A percentile compares a stretch with the other conserved stretches of the same genome.
phyloP scores from a whole-genome alignment of 805 yeast species.

The Saccharomycopsis vini region DNA sequence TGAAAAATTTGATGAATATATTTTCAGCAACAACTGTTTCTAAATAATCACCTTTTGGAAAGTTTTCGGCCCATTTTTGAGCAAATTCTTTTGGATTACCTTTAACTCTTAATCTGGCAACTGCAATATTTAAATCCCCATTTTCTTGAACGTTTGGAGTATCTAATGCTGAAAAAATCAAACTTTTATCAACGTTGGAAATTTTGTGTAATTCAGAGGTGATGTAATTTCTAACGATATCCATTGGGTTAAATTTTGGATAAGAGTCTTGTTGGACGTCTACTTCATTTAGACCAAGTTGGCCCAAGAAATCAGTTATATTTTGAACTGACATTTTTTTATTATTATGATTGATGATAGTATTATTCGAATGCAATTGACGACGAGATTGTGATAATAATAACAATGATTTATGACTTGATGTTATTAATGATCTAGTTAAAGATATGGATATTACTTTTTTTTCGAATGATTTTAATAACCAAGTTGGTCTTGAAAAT shows the following conservation, averaged over 20 bases:
- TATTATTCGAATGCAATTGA: too few species aligned
- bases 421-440: too few species aligned
- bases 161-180: constrained; percentile 81
- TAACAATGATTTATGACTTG: too few species aligned
- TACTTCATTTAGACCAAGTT: constrained; percentile 29
- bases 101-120: constrained; percentile 83
- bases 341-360: too few species aligned
- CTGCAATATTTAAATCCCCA: constrained; percentile 87
- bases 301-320: constrained; percentile 5
- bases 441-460: too few species aligned
- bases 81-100: constrained; percentile 70
- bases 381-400: too few species aligned
- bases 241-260: constrained; percentile 76
- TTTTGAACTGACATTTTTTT: constrained; percentile 5
- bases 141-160: constrained; percentile 78
- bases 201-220: constrained; percentile 65
- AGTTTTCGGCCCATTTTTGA: constrained; percentile 65
- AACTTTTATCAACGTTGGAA: constrained; percentile 57
- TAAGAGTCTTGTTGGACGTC: constrained; percentile 45
- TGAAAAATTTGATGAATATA: constrained; percentile 84
- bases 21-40: constrained; percentile 74
- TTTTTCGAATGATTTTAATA: too few species aligned
- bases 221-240: constrained; percentile 83
- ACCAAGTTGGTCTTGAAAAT: too few species aligned
- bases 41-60: constrained; percentile 65